Evolutionary conservation across 257 asterid species (phyloP), one percentile per base, ranked within the genome.

Genomic region (Jasminum sambac): DNA sequence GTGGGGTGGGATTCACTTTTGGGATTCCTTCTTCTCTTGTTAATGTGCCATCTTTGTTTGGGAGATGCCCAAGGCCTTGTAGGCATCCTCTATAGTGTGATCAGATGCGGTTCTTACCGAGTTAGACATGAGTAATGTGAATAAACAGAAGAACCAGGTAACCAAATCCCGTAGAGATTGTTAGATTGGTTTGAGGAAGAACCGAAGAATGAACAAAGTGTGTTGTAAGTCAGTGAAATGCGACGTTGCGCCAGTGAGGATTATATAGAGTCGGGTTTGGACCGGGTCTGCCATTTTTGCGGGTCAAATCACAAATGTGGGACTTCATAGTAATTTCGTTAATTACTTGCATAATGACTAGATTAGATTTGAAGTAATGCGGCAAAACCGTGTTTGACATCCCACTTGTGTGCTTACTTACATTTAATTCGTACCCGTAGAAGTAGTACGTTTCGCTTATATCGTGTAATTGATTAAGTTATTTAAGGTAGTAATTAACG

Each of bases 21-120:
- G 69, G 75, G 38, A 71, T 71, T 9, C 63, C 3, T 21, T 61
- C 46, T 34, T 62, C 62, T 16, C 75, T 43, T 36, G 60, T 62
- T 48, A 71, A 5, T 12, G 69, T 62, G 30, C 75, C 75, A 61
- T 71, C 75, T 13, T 46, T 30, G 19, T 71, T 71, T 9, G 69
- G 69, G 75, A 62, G 60, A 71, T 62, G 13, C 75, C 75, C 4
- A 71, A 16, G 14, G 30, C 48, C 23, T 46, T 36, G 75, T 71
- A 71, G 24, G 75, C 75, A 26, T 71, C 75, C 50, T 48, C 68
- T 5, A 63, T 50, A 4, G 69, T 62, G 23, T 63, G 75, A n/a
- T 71, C 64, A 16, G 46, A n/a, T 25, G 75, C 42, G 48, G 40
- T 63, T 63, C 23, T 37, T 8, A 7, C 11, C 5, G 68, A 14